phyloP scores from a whole-genome alignment of 768 basidiomycete species.

The Cubamyces lactineus region DNA sequence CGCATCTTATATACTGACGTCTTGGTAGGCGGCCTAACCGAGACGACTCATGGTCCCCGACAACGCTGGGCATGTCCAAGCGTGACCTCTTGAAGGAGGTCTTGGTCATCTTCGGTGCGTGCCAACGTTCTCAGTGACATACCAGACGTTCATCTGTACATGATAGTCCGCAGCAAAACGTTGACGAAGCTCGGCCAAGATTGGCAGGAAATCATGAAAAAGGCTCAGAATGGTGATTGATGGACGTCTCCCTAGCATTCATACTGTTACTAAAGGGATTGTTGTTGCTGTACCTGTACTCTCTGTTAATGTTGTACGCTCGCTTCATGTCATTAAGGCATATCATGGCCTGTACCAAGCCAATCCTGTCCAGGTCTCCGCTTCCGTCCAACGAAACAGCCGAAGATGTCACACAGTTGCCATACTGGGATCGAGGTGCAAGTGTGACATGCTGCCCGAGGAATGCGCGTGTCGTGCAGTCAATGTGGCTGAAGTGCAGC shows the following conservation, averaged over 20 bases:
- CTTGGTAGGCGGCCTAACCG: slow-evolving; percentile 65
- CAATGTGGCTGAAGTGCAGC: background rate
- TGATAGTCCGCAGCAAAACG: slow-evolving; percentile 71
- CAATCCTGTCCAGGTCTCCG: no score
- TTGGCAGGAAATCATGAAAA: slow-evolving; percentile 83
- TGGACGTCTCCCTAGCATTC: background rate
- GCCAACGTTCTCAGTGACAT: background rate
- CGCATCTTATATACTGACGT: slow-evolving; percentile 2
- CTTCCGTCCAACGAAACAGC: no score
- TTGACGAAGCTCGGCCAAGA: slow-evolving; percentile 74
- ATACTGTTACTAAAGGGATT: background rate
- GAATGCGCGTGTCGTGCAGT: background rate
- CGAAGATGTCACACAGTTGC: background rate
- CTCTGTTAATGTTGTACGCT: no score
- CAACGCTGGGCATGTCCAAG: slow-evolving; percentile 71
- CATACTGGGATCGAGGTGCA: background rate
- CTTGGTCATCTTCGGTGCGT: slow-evolving; percentile 75
- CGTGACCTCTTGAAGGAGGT: slow-evolving; percentile 86
- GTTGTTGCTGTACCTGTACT: background rate
- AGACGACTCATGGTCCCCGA: slow-evolving; percentile 70
- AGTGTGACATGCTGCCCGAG: background rate
- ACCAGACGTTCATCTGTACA: background rate
- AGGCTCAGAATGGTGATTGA: slow-evolving; percentile 42
- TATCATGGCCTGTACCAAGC: no score
- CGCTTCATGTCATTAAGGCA: no score